A percentile compares a stretch with the other conserved stretches of the same genome.
These are phyloP conservation scores for Vanrija pseudolonga DNA, from an alignment of 1,284 basidiomycete species.

Conservation along the genomic window DNA sequence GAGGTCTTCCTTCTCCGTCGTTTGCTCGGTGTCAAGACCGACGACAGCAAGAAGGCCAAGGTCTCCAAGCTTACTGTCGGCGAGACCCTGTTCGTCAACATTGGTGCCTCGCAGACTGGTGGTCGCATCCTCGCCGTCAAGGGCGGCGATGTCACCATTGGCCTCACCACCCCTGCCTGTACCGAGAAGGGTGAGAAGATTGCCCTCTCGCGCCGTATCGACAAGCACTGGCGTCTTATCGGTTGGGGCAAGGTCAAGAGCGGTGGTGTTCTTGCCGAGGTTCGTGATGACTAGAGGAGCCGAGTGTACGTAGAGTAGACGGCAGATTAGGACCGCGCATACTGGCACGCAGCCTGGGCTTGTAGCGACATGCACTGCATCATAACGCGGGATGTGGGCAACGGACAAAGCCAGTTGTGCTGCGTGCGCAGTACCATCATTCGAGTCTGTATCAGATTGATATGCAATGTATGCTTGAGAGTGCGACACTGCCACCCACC, in stretches of 20 bases:
- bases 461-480: background rate
- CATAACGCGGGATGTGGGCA: no score
- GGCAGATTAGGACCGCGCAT: no score
- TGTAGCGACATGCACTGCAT: no score
- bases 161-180: constrained; percentile 85
- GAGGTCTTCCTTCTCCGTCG: constrained; percentile 83
- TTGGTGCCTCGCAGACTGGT: constrained; percentile 89
- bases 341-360: no score
- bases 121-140: constrained; percentile 87
- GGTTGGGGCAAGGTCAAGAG: constrained; percentile 49
- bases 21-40: constrained; percentile 94
- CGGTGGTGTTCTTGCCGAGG: constrained; percentile 44
- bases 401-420: no score
- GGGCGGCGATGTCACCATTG: constrained; percentile 87
- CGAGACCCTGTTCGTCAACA: constrained; percentile 90
- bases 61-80: constrained; percentile 88
- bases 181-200: constrained; percentile 95
- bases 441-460: background rate
- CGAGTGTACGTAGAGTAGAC: no score
- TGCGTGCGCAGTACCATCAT: no score
- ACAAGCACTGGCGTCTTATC: constrained; percentile 87
- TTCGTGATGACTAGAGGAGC: constrained; percentile 14
- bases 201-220: constrained; percentile 82
- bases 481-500: no score
- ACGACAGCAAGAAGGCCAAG: constrained; percentile 96